Percentiles rank a stretch among this genome's conserved stretches.
Conservation (phyloP, 1,139 yeast species). For the Torulaspora pretoriensis region DNA sequence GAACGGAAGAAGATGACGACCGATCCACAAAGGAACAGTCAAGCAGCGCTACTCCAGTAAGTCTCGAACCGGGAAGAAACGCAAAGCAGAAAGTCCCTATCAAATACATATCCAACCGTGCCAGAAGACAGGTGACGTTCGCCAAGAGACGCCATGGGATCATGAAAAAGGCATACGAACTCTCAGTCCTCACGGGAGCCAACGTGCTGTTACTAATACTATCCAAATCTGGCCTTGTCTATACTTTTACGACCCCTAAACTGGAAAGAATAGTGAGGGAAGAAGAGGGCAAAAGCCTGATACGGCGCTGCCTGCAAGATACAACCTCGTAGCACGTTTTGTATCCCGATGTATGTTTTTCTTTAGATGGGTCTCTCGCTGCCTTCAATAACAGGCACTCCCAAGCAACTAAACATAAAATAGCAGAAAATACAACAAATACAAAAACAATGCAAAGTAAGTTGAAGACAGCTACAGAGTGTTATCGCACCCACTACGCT, state of each 20-base stretch:
- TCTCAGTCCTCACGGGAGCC: conserved; percentile 91
- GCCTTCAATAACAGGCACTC: too few relatives aligned
- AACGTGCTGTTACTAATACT: conserved; percentile 89
- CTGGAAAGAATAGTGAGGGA: conserved; percentile 92
- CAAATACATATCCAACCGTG: conserved; percentile 92
- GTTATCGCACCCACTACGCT: too few relatives aligned
- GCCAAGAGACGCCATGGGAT: conserved; percentile 96
- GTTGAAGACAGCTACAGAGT: too few relatives aligned
- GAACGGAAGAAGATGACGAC: conserved; percentile 13
- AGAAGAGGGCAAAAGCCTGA: conserved; percentile 89
- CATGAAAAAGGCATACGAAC: conserved; percentile 95
- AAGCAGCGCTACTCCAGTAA: conserved; percentile 8
- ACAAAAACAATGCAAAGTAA: too few relatives aligned
- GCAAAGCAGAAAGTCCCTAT: conserved; percentile 53
- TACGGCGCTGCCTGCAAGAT: conserved; percentile 80
- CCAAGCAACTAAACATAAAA: too few relatives aligned
- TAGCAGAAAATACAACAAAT: too few relatives aligned
- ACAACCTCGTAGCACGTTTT: neutral
- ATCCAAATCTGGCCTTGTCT: conserved; percentile 92
- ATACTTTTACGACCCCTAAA: conserved; percentile 95
- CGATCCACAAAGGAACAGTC: conserved; percentile 9
- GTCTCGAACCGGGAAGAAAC: conserved; percentile 1
- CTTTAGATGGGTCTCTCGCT: too few relatives aligned
- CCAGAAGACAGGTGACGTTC: conserved; percentile 94
- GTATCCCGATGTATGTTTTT: too few relatives aligned